Percentiles rank a stretch among this genome's conserved stretches.
phyloP scores from a whole-genome alignment of 2,329 filamentous ascomycete genomes.

The Monosporascus sp. region DNA sequence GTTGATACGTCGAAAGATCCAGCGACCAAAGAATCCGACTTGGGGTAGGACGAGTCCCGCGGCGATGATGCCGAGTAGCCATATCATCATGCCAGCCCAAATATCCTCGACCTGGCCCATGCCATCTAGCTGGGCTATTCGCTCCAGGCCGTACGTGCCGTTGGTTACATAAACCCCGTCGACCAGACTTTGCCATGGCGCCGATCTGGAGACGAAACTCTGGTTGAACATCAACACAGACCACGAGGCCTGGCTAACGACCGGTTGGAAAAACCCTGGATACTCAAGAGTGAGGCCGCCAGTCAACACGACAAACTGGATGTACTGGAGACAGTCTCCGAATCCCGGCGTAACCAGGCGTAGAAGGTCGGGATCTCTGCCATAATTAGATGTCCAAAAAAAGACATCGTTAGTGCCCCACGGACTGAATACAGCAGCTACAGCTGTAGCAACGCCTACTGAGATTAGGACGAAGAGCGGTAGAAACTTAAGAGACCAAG shows the following conservation, averaged over 20 bases:
- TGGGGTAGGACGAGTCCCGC: slow-evolving; percentile 66
- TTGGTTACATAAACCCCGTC: slow-evolving; percentile 86
- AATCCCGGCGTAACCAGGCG: slow-evolving; percentile 93
- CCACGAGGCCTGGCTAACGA: slow-evolving; percentile 83
- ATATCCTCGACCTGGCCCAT: slow-evolving; percentile 72
- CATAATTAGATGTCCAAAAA: slow-evolving; percentile 97
- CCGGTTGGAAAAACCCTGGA: slow-evolving; percentile 90
- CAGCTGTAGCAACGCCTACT: slow-evolving; percentile 75
- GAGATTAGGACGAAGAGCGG: slow-evolving; percentile 74
- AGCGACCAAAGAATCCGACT: slow-evolving; percentile 68
- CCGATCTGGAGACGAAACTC: slow-evolving; percentile 69
- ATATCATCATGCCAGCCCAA: slow-evolving; percentile 92
- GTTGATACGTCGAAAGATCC: slow-evolving; percentile 66
- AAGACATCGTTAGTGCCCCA: slow-evolving; percentile 92
- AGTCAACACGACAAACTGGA: slow-evolving; percentile 85
- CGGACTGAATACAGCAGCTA: slow-evolving; percentile 82
- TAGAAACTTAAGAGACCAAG: slow-evolving; percentile 66
- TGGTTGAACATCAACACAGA: slow-evolving; percentile 89
- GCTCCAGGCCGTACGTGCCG: slow-evolving; percentile 72
- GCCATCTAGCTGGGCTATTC: slow-evolving; percentile 74
- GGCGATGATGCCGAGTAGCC: slow-evolving; percentile 73
- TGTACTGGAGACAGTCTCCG: slow-evolving; percentile 92
- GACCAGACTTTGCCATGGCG: slow-evolving; percentile 60
- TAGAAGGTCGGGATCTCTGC: slow-evolving; percentile 84
- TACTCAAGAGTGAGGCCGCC: slow-evolving; percentile 85